Evolutionary conservation across 768 basidiomycete genomes (phyloP).

Genomic region (Gloeopeniophorella convolvens): DNA sequence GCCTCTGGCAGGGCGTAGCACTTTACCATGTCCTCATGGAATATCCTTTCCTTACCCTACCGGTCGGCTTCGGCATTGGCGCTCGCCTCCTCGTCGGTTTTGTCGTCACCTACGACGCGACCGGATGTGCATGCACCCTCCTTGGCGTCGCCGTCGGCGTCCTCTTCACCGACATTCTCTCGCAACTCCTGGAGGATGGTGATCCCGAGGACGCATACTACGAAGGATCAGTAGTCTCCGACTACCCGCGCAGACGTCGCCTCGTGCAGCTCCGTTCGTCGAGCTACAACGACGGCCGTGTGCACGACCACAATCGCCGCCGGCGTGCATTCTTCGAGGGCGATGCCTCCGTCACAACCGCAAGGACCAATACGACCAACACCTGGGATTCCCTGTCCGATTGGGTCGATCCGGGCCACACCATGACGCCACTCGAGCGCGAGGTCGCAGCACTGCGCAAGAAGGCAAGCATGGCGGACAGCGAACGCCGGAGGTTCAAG

Average conservation of each 20-base stretch:
- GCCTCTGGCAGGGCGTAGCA: slow-evolving; percentile 70
- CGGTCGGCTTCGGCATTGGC: slow-evolving; percentile 50
- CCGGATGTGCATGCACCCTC: slow-evolving; percentile 51
- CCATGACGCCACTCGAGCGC: slow-evolving; percentile 60
- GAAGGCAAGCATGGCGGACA: slow-evolving; percentile 75
- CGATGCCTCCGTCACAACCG: slow-evolving; percentile 26
- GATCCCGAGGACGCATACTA: slow-evolving; percentile 28
- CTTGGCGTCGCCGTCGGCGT: slow-evolving; percentile 65
- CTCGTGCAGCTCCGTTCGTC: slow-evolving; percentile 17
- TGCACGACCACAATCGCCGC: slow-evolving; percentile 16
- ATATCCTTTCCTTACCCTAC: slow-evolving; percentile 45
- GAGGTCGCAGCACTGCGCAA: slow-evolving; percentile 72
- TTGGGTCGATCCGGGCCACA: slow-evolving; percentile 49
- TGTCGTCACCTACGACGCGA: slow-evolving; percentile 44
- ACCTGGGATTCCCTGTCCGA: slow-evolving; percentile 69
- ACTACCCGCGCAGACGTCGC: slow-evolving; percentile 19
- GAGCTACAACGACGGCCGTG: not conserved
- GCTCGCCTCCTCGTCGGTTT: slow-evolving; percentile 64
- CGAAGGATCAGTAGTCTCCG: slow-evolving; percentile 15
- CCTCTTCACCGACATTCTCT: slow-evolving; percentile 63
- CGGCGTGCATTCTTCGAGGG: slow-evolving; percentile 24
- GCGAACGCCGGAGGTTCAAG: slow-evolving; percentile 73
- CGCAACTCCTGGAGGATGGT: slow-evolving; percentile 54
- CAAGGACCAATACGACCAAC: slow-evolving; percentile 35
- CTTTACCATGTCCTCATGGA: slow-evolving; percentile 59